Conservation (phyloP, 202 grass and related monocot genomes). For the Zizania palustris region DNA sequence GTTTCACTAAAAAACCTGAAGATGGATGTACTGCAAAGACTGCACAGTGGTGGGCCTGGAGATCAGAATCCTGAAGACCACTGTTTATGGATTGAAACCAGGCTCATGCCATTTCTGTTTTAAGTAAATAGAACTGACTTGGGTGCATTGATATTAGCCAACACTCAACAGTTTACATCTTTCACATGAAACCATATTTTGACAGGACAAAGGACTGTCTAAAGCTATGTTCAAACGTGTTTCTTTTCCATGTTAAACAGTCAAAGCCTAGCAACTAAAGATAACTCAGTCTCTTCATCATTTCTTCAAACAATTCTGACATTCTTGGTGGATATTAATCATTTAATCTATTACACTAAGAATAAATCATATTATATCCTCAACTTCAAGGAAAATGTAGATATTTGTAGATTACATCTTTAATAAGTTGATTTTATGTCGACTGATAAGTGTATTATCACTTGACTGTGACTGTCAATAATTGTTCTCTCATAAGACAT, state of each 20-base stretch:
- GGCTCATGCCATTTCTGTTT: slow-evolving; percentile 12
- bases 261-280: slow-evolving; percentile 10
- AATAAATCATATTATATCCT: slow-evolving; percentile 10
- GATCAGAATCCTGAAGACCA: neutral
- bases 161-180: slow-evolving; percentile 9
- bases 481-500: slow-evolving; percentile 2
- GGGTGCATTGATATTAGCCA: neutral
- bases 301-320: slow-evolving; percentile 1
- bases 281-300: slow-evolving; percentile 13
- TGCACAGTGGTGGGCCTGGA: neutral
- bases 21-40: neutral
- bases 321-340: slow-evolving; percentile 10
- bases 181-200: slow-evolving; percentile 24
- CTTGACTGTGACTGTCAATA: slow-evolving; percentile 9
- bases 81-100: slow-evolving; percentile 1
- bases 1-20: neutral
- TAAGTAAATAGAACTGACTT: slow-evolving; percentile 24
- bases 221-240: neutral
- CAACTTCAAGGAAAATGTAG: slow-evolving; percentile 12
- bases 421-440: neutral
- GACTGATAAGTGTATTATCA: neutral
- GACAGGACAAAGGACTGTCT: neutral
- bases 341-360: slow-evolving; percentile 8
- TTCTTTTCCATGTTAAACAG: neutral
- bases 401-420: too few relatives aligned